Evolutionary conservation across 768 basidiomycete genomes (phyloP).

Genomic region (Macrolepiota dolichaula): DNA sequence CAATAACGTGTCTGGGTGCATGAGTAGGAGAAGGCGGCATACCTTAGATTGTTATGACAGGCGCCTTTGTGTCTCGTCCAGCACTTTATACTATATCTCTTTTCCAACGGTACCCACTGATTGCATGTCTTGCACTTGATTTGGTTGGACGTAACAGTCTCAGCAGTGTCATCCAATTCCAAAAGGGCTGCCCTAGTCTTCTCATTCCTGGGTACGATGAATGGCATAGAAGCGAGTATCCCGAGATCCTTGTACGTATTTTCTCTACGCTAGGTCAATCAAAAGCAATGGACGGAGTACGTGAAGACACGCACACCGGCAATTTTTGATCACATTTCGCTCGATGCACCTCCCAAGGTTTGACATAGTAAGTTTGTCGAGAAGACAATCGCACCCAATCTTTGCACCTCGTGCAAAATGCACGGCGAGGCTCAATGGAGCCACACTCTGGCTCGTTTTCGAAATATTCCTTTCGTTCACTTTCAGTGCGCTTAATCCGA

Average conservation of each 20-base stretch:
- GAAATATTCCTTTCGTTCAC: constrained; percentile 62
- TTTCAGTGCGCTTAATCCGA: constrained; percentile 52
- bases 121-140: constrained; percentile 60
- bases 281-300: constrained; percentile 14
- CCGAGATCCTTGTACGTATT: constrained; percentile 11
- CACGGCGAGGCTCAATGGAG: constrained; percentile 52
- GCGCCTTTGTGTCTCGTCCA: constrained; percentile 53
- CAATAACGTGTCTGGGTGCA: background rate
- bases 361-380: constrained; percentile 53
- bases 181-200: constrained; percentile 45
- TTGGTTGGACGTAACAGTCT: constrained; percentile 45
- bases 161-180: constrained; percentile 49
- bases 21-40: constrained; percentile 17
- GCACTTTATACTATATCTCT: constrained; percentile 40
- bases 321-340: constrained; percentile 46
- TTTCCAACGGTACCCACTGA: constrained; percentile 58
- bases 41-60: constrained; percentile 42
- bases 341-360: constrained; percentile 61
- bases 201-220: constrained; percentile 28
- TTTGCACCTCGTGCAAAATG: constrained; percentile 56
- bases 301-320: constrained; percentile 14
- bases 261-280: constrained; percentile 15
- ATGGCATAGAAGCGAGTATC: constrained; percentile 22
- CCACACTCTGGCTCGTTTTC: constrained; percentile 58
- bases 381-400: constrained; percentile 54